These are phyloP conservation scores for Coemansia sp. DNA, from an alignment of 192 early-diverging fungal species.

Conservation along the genomic window DNA sequence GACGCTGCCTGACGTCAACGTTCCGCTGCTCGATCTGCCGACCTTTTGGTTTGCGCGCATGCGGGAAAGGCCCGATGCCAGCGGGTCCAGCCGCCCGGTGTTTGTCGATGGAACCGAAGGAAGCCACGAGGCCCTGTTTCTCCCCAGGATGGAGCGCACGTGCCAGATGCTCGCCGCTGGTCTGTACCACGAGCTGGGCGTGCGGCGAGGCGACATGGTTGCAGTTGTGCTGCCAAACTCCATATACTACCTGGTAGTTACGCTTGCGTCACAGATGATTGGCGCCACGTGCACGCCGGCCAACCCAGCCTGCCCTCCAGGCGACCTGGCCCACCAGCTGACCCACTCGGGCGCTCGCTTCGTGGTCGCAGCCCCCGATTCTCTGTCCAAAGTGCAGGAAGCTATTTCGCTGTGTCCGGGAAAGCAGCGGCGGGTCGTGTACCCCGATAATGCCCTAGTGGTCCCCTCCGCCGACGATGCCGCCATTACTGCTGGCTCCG, in stretches of 20 bases:
- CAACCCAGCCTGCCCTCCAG: conserved; percentile 71
- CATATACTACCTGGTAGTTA: conserved; percentile 55
- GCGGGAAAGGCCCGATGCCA: conserved; percentile 10
- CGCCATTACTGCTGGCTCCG: background rate
- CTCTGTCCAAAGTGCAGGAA: background rate
- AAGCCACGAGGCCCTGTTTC: background rate
- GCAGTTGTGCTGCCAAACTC: conserved; percentile 65
- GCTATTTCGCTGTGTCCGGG: background rate
- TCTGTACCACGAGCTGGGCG: conserved; percentile 34
- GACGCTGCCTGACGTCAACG: conserved; percentile 6
- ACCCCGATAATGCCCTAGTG: background rate
- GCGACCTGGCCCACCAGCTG: conserved; percentile 70
- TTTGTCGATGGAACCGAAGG: conserved; percentile 2
- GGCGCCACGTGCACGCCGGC: conserved; percentile 59
- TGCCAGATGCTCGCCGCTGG: conserved; percentile 5
- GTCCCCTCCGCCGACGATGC: background rate
- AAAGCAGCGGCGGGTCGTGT: no score
- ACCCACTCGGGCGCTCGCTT: conserved; percentile 58
- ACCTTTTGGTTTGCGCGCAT: conserved; percentile 28
- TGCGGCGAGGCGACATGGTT: conserved; percentile 64
- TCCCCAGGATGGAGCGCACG: conserved; percentile 1
- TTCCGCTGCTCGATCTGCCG: conserved; percentile 34
- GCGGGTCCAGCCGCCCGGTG: conserved; percentile 14
- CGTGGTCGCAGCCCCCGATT: conserved; percentile 50
- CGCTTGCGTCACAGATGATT: conserved; percentile 54